Conservation (phyloP, 106 monocot species). For the Platanthera zijinensis region DNA sequence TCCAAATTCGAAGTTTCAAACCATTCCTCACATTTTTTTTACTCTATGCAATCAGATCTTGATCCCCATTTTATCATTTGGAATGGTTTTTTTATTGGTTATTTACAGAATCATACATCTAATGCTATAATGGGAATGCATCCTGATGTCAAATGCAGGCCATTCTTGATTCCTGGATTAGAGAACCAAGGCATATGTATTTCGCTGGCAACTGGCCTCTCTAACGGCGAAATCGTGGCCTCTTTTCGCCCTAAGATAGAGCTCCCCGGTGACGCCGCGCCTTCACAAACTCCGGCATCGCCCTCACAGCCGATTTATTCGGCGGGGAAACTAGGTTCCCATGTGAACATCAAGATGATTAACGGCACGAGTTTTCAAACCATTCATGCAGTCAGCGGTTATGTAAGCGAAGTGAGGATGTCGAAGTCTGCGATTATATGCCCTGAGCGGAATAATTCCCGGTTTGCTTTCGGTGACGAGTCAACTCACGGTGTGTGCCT, state of each 20-base stretch:
- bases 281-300: constrained; percentile 35
- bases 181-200: constrained; percentile 70
- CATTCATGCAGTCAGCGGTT: constrained; percentile 19
- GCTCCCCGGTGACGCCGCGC: constrained; percentile 14
- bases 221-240: constrained; percentile 50
- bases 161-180: constrained; percentile 44
- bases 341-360: constrained; percentile 43
- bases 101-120: not conserved
- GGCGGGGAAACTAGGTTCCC: constrained; percentile 52
- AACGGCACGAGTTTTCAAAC: constrained; percentile 16
- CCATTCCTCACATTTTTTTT: not conserved
- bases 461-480: constrained; percentile 72
- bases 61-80: not conserved
- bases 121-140: not conserved
- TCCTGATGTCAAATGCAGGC: constrained; percentile 31
- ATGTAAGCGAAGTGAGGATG: constrained; percentile 69
- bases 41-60: not conserved
- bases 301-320: constrained; percentile 22
- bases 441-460: constrained; percentile 9
- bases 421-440: constrained; percentile 53
- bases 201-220: constrained; percentile 57
- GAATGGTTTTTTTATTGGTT: not conserved
- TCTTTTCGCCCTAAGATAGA: constrained; percentile 73
- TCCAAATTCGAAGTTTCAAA: not conserved
- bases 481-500: constrained; percentile 35